Evolutionary conservation across 1,139 yeast genomes (phyloP).

Genomic region (Candida mesenterica): DNA sequence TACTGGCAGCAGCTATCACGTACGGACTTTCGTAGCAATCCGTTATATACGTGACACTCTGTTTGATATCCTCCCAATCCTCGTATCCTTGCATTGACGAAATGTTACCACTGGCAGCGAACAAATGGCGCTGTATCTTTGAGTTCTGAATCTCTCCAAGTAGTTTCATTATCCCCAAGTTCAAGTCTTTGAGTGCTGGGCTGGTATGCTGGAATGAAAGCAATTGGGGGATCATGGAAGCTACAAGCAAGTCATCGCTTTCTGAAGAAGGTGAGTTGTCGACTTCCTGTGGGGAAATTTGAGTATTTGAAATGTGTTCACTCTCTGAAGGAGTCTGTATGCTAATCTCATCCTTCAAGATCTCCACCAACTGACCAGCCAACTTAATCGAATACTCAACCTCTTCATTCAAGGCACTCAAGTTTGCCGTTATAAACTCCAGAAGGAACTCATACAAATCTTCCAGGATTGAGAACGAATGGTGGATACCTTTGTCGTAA

Average conservation of each 20-base stretch:
- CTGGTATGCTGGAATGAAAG: constrained; percentile 7
- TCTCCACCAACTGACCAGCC: constrained; percentile 1
- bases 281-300: no score
- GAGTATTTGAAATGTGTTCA: no score
- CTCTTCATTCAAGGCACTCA: background rate
- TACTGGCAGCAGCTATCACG: constrained; percentile 28
- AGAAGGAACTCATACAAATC: constrained; percentile 6
- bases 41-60: constrained; percentile 10
- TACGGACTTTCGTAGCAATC: constrained; percentile 22
- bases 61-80: constrained; percentile 14
- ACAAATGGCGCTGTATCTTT: constrained; percentile 18
- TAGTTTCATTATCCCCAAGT: constrained; percentile 9
- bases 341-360: no score
- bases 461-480: background rate
- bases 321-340: no score
- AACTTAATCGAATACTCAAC: constrained; percentile 3
- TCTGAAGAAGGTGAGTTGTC: no score
- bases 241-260: constrained; percentile 3
- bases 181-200: constrained; percentile 3
- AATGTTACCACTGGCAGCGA: constrained; percentile 37
- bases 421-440: constrained; percentile 4
- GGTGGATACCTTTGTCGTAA: constrained; percentile 3
- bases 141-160: constrained; percentile 3
- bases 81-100: constrained; percentile 28
- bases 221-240: constrained; percentile 4